Conservation (phyloP, 441 rosid genomes). For the Hypseocharis bilobata region DNA sequence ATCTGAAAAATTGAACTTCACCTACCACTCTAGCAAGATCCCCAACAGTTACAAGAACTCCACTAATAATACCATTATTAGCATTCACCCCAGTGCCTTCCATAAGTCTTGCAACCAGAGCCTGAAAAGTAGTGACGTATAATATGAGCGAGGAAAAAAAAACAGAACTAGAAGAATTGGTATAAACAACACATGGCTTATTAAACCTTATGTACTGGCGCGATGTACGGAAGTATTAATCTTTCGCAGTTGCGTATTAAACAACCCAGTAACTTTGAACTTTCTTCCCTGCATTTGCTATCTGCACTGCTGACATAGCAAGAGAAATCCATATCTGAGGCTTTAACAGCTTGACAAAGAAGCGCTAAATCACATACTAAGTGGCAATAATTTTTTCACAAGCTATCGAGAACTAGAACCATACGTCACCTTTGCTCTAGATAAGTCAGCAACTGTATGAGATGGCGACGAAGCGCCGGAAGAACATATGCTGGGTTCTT, state of each 20-base stretch:
- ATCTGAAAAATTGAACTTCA: conserved; percentile 19
- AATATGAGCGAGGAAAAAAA: conserved; percentile 17
- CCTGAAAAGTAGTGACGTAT: conserved; percentile 44
- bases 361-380: background rate
- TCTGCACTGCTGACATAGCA: conserved; percentile 85
- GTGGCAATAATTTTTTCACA: background rate
- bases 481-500: conserved; percentile 99
- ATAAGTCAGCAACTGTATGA: conserved; percentile 91
- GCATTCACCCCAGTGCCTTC: conserved; percentile 88
- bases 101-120: conserved; percentile 87
- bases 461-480: conserved; percentile 99
- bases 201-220: conserved; percentile 92
- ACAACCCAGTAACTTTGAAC: conserved; percentile 94
- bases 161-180: conserved; percentile 13
- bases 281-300: conserved; percentile 97
- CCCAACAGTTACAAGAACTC: conserved; percentile 98
- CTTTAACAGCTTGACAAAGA: background rate
- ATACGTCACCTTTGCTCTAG: conserved; percentile 80
- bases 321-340: conserved; percentile 29
- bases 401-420: background rate
- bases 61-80: conserved; percentile 80
- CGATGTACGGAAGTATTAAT: conserved; percentile 79
- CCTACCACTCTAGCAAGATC: conserved; percentile 99
- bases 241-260: conserved; percentile 97
- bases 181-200: conserved; percentile 24